Evolutionary conservation across 1,139 yeast species (phyloP).

Genomic region (Lodderomyces metapsilosis): DNA sequence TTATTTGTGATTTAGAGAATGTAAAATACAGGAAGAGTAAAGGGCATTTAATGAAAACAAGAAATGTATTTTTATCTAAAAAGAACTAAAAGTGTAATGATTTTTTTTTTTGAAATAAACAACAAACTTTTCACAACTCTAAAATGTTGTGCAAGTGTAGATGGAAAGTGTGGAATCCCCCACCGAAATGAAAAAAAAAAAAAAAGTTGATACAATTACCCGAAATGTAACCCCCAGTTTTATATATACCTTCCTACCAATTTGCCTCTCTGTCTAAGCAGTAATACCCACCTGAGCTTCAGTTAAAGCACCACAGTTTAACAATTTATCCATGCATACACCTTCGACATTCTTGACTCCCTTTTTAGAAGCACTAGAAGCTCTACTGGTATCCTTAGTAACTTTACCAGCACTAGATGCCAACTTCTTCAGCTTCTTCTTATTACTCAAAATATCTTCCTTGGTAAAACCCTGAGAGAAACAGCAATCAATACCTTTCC

Average conservation of each 20-base stretch:
- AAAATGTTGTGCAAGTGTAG: no score
- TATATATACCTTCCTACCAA: no score
- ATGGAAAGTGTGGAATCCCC: no score
- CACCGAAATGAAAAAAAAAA: no score
- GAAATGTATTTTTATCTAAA: no score
- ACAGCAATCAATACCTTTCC: constrained; percentile 44
- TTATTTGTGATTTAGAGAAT: no score
- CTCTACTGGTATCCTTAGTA: background rate
- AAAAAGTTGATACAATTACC: no score
- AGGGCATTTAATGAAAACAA: background rate
- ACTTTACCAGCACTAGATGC: background rate
- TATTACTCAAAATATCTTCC: constrained; percentile 45
- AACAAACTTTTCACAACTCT: no score
- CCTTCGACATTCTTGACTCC: background rate
- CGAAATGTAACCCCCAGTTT: no score
- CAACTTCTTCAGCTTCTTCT: constrained; percentile 13
- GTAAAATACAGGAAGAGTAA: background rate
- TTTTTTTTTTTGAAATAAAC: no score
- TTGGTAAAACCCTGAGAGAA: constrained; percentile 62
- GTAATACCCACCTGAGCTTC: constrained; percentile 2
- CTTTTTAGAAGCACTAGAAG: background rate
- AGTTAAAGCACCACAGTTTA: background rate
- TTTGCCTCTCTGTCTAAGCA: background rate
- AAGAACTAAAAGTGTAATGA: no score
- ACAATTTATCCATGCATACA: background rate